Base-by-base conservation (phyloP, 352 stramenopile genomes). In the Peronospora farinosa region DNA sequence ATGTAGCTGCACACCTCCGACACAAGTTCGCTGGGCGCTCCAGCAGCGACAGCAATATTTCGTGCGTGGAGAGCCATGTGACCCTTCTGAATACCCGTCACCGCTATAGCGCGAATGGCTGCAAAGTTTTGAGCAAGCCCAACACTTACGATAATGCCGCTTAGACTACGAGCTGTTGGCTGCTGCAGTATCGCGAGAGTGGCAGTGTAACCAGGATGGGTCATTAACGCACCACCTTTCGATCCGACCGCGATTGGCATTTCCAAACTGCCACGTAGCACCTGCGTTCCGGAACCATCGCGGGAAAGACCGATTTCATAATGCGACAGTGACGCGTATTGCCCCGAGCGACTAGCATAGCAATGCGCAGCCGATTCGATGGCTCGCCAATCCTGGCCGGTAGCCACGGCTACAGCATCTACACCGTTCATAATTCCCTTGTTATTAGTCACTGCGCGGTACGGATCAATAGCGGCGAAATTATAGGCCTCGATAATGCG, bases 381-480 rank as follows among this genome's bases (percentile, higher is more conserved):
- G 7, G 84, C 84, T 4, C 84, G 77, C 75, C 72, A 95, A 63
- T 95, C 84, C 53, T 95, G 84, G 13, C 84, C 84, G 1, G 80
- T 91, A 3, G 84, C 84, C 5, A 95, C 51, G 32, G 81, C 81
- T 13, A 88, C 81, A 11, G 84, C 73, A 52, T 92, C 82, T 12
- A 95, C 69, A 33, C 81, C 84, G 51, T 95, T 95, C 77, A 95
- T 91, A 47, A 95, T 88, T 30, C 84, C 84, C 68, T 95, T 95
- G 72, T 95, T 95, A 65, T 95, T 83, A 28, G 83, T 94, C 50
- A 91, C 80, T 5, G 84, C 84, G 27, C 84, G 76, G 55, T 81
- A 95, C 36, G 84, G 84, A 33, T 95, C 84, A 16, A 88, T 56
- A 16, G 72, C 74, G 5, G 84, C 84, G 62, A 95, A 95, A 54